Evolutionary conservation across 257 asterid species (phyloP), one percentile per base, ranked within the genome.

Genomic region (Parsonsia alboflavescens): DNA sequence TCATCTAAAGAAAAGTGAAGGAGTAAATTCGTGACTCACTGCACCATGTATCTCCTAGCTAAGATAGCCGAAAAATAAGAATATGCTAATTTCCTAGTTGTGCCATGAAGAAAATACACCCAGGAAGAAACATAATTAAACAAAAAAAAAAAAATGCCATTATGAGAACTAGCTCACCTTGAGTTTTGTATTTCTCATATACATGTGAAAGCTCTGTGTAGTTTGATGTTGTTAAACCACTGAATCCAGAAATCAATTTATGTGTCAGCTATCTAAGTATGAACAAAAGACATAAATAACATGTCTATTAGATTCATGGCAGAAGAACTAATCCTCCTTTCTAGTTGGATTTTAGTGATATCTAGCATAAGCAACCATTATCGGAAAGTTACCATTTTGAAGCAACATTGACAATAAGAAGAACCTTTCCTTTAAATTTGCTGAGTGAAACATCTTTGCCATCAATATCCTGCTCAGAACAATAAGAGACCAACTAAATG

Each of bases 161-260:
- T 30, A 6, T 30, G 21, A 17, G 71, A 42, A 67, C n/a, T 73
- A 80, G 63, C 88, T 81, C 75, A 94, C 98, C 97, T 89, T 91
- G 92, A 78, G 87, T 68, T 88, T 89, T 93, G 88, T 91, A 93
- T 85, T 90, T 91, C 30, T 86, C 97, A 33, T 94, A 85, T 76
- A 94, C 50, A 3, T 84, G 83, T 74, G 97, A 83, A 72, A 94
- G 98, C 88, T 94, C 98, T 0, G 88, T 62, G 79, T 94, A 94
- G 79, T 94, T 94, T 70, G 97, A 90, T 42, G 93, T 79, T 72
- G 98, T 94, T 86, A 94, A 85, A 73, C 98, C 98, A 78, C 98
- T 94, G 89, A 71, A 86, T 77, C 63, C 68, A 82, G 64, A 86
- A 77, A 53, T 69, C 78, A 72, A 30, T 45, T 71, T 52, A 44